Evolutionary conservation across 106 monocot genomes (phyloP).

Genomic region (Apostasia shenzhenica): DNA sequence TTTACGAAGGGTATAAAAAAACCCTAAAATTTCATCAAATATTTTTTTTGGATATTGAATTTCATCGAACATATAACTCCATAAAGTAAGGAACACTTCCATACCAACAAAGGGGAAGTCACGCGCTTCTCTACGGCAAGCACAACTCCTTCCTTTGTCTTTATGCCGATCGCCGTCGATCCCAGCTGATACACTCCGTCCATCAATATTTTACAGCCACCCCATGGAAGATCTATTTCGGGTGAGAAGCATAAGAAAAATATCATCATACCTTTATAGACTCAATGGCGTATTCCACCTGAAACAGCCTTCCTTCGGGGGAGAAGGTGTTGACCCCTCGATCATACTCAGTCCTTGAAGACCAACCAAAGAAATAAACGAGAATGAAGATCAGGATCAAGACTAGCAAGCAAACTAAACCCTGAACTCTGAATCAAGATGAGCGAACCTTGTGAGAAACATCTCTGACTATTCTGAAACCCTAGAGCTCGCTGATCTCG

Average conservation of each 20-base stretch:
- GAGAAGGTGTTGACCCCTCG: constrained; percentile 98
- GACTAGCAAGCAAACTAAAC: not conserved
- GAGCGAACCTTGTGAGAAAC: constrained; percentile 66
- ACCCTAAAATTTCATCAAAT: not conserved
- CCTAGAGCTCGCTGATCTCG: not conserved
- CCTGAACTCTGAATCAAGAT: not conserved
- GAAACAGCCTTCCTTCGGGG: constrained; percentile 85
- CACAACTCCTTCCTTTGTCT: constrained; percentile 95
- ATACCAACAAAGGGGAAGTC: constrained; percentile 76
- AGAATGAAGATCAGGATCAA: not conserved
- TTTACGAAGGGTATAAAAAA: not conserved
- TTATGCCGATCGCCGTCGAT: constrained; percentile 84
- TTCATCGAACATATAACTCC: not conserved
- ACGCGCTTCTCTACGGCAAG: constrained; percentile 87
- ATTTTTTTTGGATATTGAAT: not conserved
- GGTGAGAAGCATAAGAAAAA: constrained; percentile 2
- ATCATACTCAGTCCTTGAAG: constrained; percentile 83
- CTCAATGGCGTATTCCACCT: constrained; percentile 97
- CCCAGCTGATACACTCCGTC: constrained; percentile 39
- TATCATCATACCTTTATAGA: constrained; percentile 63
- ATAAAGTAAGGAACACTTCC: not conserved
- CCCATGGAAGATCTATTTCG: not conserved
- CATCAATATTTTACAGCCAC: not conserved
- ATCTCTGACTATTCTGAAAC: constrained; percentile 6
- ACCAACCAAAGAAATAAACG: not conserved